These are phyloP conservation scores for Chaetomium strumarium DNA, from an alignment of 2,329 filamentous ascomycete species.

Conservation along the genomic window DNA sequence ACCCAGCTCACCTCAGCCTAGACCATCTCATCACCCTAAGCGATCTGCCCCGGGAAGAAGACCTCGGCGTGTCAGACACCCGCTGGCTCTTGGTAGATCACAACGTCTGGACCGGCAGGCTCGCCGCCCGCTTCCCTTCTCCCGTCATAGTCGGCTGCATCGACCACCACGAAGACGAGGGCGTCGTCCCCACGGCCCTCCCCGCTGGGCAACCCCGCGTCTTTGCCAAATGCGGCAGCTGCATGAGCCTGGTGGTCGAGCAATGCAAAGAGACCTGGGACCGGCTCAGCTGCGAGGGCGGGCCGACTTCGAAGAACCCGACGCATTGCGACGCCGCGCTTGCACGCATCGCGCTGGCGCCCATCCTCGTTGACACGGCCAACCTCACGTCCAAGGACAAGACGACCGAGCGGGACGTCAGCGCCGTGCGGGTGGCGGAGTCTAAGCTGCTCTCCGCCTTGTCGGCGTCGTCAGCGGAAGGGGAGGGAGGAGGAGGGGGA, in stretches of 20 bases:
- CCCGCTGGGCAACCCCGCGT: conserved; percentile 46
- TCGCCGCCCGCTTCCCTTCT: conserved; percentile 41
- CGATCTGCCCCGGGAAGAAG: conserved; percentile 37
- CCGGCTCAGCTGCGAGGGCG: conserved; percentile 32
- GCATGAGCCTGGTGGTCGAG: conserved; percentile 62
- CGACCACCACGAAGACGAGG: conserved; percentile 75
- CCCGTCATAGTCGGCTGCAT: conserved; percentile 57
- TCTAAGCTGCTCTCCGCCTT: conserved; percentile 29
- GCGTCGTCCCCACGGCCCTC: conserved; percentile 40
- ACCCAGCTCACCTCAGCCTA: conserved; percentile 50
- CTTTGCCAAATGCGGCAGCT: conserved; percentile 64
- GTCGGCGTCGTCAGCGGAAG: background rate
- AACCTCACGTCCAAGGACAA: conserved; percentile 59
- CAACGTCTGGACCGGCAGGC: conserved; percentile 60
- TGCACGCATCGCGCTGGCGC: conserved; percentile 61
- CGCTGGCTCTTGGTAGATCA: conserved; percentile 75
- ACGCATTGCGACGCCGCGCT: conserved; percentile 40
- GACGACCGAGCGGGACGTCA: conserved; percentile 55
- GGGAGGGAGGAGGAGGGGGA: background rate
- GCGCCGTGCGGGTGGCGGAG: conserved; percentile 55
- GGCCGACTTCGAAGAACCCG: background rate
- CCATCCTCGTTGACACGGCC: conserved; percentile 67
- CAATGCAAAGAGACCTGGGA: conserved; percentile 56
- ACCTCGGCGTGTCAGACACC: conserved; percentile 49
- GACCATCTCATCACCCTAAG: conserved; percentile 59